Evolutionary conservation across 768 basidiomycete species (phyloP), one percentile per base, ranked within the genome.

Genomic region (Hygrophoropsis aurantiaca): DNA sequence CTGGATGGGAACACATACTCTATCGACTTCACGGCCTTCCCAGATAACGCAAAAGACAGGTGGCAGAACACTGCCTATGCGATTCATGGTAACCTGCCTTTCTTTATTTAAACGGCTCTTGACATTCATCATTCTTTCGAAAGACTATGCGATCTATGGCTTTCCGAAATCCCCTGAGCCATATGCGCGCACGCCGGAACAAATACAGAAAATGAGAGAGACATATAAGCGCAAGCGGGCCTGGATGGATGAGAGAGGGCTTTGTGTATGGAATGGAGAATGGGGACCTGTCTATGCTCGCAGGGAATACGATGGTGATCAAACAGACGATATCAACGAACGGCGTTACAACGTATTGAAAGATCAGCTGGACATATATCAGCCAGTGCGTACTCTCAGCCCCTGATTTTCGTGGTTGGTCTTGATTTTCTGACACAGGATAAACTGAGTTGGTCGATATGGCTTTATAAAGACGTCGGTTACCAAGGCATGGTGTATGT

Each of bases 361-460:
- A 49, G 82, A 85, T 56, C 89, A 90, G 58, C 68, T 90, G 21
- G 73, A 72, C 16, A 79, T 89, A 44, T 90, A 89, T 64, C 74
- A 76, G 56, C 58, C 80, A 67, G 81, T 79, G 39, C 41, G 64
- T 42, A 46, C 6, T 21, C 21, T 56, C 4, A 13, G 19, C 13
- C 1, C 4, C 21, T 19, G 40, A 24, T n/a, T 20, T 13, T 42
- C 13, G 5, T 33, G 42, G 30, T 15, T 2, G 27, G 7, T 30
- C 7, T 23, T 34, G 16, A 6, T 42, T 42, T 39, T n/a, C 18
- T 16, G n/a, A 16, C 15, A 20, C 47, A 81, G 78, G 79, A 79
- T 54, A 75, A 76, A n/a, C 68, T 82, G 27, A 79, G 78, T 61
- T 88, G 86, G 85, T 81, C 82, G 0, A 89, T 89, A 66, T 90